Evolutionary conservation across 495 filamentous ascomycete genomes (phyloP), one percentile per base, ranked within the genome.

Genomic region (Parachaetomium inaequale): DNA sequence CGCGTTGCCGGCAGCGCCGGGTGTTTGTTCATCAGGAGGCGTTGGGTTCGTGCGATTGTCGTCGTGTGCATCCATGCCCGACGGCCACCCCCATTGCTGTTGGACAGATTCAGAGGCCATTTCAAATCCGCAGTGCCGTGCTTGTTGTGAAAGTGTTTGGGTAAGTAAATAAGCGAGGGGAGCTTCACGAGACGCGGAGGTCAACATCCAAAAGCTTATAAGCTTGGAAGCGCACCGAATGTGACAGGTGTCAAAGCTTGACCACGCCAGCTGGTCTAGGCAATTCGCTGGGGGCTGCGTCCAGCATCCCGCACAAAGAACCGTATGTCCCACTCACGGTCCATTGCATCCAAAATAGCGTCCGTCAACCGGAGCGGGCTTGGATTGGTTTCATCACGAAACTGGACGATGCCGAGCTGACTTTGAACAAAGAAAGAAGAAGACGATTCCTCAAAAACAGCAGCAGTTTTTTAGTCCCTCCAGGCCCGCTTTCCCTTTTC

Each of bases 31-130:
- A 19, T 43, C 46, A 17, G 62, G 46, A 19, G 56, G 46, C 26
- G 32, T 31, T 8, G 47, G 23, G 53, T 36, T 36, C 21, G 14
- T 2, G 40, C 50, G 1, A 7, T 34, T n/a, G 28, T 55, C 36
- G 15, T 36, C 55, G 3, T 1, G 21, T 36, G 42, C n/a, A 23
- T 57, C 58, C 57, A 63, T 61, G 11, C 31, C 59, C 17, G 60
- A 21, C 7, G 66, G 55, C 66, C 66, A 71, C 7, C 55, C 42
- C 66, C 66, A 68, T 34, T 43, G 51, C 19, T 59, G 56, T 23
- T 19, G 19, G 47, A 46, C 60, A 17, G 51, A 45, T 25, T 60
- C 32, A 4, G 62, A 49, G 29, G 62, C 62, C 62, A 64, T 64
- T 3, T 19, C 11, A 23, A 42, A 23, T 12, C 10, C 10, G 31